Evolutionary conservation across 305 asterid species (phyloP), one percentile per base, ranked within the genome.

Genomic region (Plantago lanceolata): DNA sequence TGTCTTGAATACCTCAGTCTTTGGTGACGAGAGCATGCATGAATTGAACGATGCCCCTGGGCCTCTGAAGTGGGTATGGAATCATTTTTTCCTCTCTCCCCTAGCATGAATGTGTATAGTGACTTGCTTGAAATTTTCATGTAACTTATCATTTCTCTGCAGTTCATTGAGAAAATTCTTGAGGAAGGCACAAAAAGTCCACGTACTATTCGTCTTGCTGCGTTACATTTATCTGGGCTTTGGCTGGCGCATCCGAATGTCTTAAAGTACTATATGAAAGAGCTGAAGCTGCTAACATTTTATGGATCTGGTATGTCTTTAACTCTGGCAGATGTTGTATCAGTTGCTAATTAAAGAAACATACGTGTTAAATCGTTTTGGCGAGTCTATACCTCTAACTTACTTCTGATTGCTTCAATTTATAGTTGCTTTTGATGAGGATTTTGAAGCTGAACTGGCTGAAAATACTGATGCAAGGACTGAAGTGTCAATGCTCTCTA

Each of bases 111-210:
- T 74, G 71, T 59, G 57, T 18, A 19, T 50, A 26, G 12, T 58
- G 43, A 67, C 70, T 63, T 78, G 24, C 44, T 65, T 60, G 48
- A 33, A 52, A 55, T 59, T 54, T 59, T 58, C 31, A 48, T 58
- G 44, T 43, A 52, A 58, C 53, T 47, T 51, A 65, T 58, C 40
- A 67, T 20, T 64, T 69, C 72, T 70, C 48, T 75, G 78, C 84
- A 88, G 97, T 87, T 93, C 63, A 82, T 83, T 73, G 85, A 86
- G 83, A 83, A 84, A 82, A 84, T 90, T 74, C 85, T 93, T 3
- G 96, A 93, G 79, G 97, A 89, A 81, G 96, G 99, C 61, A 75
- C 92, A 69, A 86, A 81, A 79, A 93, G 99, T 76, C 99, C 99
- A n/a, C 97, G 96, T 21, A 93, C 99, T 49, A 90, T 85, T 77